A percentile compares a stretch with the other conserved stretches of the same genome.
Evolutionary conservation across 192 early-diverging fungal species (phyloP).

Genomic region (Coemansia sp.): DNA sequence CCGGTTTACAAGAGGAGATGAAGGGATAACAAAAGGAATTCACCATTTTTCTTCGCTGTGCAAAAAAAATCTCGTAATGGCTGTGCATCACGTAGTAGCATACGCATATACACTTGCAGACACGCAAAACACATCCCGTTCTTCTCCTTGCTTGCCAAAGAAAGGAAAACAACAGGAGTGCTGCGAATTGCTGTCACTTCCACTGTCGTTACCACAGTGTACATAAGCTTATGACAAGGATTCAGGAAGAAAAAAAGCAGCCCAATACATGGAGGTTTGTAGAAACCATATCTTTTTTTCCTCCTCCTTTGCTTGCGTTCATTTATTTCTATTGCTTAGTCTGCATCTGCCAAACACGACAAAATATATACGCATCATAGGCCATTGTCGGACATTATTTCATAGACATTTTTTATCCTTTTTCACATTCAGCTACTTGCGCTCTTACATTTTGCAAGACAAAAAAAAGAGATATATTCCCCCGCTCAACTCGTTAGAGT

Average conservation of each 20-base stretch:
- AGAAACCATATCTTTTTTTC: not conserved
- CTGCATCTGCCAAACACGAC: not conserved
- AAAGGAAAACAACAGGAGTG: not conserved
- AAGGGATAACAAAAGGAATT: not conserved
- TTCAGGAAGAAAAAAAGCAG: not conserved
- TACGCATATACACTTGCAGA: not conserved
- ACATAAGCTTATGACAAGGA: slow-evolving; percentile 2
- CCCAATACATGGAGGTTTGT: not conserved
- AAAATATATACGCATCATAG: not conserved
- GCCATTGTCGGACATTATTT: not conserved
- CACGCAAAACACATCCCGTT: not conserved
- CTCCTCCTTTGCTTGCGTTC: not conserved
- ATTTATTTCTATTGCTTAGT: not conserved
- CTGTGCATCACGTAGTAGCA: too few relatives aligned
- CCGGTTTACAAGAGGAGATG: too few relatives aligned
- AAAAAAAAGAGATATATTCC: not conserved
- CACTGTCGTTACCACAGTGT: not conserved
- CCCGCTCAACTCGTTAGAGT: not conserved
- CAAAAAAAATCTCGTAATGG: not conserved
- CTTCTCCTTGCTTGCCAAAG: not conserved
- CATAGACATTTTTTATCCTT: not conserved
- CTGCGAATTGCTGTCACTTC: too few relatives aligned
- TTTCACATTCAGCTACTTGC: not conserved
- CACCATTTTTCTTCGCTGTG: slow-evolving; percentile 1
- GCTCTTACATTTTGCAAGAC: not conserved